phyloP scores from a whole-genome alignment of 352 stramenopile species.

The Phytopythium kandeliae region DNA sequence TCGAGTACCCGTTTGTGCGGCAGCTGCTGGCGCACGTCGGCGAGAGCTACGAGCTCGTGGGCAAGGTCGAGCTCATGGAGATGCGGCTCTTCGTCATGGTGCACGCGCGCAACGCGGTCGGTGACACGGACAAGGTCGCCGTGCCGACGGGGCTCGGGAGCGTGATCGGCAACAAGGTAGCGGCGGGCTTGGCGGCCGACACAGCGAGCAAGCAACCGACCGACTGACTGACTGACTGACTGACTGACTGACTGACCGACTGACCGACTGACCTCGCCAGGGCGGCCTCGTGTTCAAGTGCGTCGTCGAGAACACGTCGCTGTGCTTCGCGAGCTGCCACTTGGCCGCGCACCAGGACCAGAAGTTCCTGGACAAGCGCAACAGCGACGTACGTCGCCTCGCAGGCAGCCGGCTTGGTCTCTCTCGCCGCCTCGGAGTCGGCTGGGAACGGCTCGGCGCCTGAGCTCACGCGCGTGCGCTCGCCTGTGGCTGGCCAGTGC shows the following conservation, averaged over 20 bases:
- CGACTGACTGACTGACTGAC: no score
- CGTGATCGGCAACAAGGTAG: constrained; percentile 80
- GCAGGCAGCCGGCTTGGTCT: neutral
- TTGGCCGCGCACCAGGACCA: constrained; percentile 79
- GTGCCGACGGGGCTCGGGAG: constrained; percentile 71
- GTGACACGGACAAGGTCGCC: constrained; percentile 63
- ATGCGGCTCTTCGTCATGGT: constrained; percentile 78
- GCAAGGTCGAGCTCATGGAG: constrained; percentile 77
- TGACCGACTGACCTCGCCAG: no score
- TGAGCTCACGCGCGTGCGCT: neutral
- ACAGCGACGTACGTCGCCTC: constrained; percentile 53
- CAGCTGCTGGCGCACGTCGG: constrained; percentile 61
- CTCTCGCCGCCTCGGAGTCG: neutral
- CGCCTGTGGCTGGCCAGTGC: constrained; percentile 29
- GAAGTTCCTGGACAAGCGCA: constrained; percentile 84
- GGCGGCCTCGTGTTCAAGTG: constrained; percentile 76
- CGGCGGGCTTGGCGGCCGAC: neutral
- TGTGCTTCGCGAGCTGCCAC: constrained; percentile 87
- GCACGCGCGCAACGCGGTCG: constrained; percentile 47
- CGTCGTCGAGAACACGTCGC: constrained; percentile 65
- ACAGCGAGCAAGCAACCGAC: no score
- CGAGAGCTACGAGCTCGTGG: constrained; percentile 46
- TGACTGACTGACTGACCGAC: no score
- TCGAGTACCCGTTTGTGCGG: constrained; percentile 65
- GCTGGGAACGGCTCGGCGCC: no score